Evolutionary conservation across 139 green algal species (phyloP), one percentile per base, ranked within the genome.

Genomic region (Microglena sp.): DNA sequence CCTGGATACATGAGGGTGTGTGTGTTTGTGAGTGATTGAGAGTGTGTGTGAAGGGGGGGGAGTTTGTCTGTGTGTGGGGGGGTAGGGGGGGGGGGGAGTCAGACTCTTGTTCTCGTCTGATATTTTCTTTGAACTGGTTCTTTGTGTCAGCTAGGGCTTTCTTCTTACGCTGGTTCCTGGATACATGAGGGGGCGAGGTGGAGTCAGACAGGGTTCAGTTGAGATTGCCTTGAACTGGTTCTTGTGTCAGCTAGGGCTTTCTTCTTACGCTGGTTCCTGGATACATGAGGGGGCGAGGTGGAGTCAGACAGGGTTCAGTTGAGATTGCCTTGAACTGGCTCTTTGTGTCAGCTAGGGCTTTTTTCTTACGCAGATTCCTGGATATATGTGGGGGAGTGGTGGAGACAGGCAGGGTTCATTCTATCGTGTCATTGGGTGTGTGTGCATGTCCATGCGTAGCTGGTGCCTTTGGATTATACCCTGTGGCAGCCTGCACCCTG

Each of bases 281-380:
- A 54, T 50, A 50, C 18, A 18, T 50, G 40, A 24, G 40, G 40
- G 18, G 15, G 40, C 18, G 40, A 24, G 40, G 18, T 11, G 11
- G 40, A 50, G 18, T 18, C 15, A 50, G 40, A 50, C 40, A 24
- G 40, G 11, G 15, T 24, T 50, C 40, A 18, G n/a, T n/a, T n/a
- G n/a, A n/a, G n/a, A n/a, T n/a, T n/a, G n/a, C n/a, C n/a, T n/a
- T 64, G 45, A 80, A 86, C 45, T 77, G 69, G 27, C 61, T 60
- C 30, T 85, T 2, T n/a, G 72, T 81, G 15, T 84, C 75, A 24
- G 71, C 73, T 21, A 91, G 71, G 0, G 85, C 80, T 55, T 79
- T 81, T 62, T 89, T 86, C 65, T 88, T 87, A n/a, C 85, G 82
- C 63, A 87, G 80, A 58, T 84, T 87, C 70, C 83, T 89, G 77